Base-by-base conservation (phyloP, 257 asterid genomes). In the Parsonsia alboflavescens region DNA sequence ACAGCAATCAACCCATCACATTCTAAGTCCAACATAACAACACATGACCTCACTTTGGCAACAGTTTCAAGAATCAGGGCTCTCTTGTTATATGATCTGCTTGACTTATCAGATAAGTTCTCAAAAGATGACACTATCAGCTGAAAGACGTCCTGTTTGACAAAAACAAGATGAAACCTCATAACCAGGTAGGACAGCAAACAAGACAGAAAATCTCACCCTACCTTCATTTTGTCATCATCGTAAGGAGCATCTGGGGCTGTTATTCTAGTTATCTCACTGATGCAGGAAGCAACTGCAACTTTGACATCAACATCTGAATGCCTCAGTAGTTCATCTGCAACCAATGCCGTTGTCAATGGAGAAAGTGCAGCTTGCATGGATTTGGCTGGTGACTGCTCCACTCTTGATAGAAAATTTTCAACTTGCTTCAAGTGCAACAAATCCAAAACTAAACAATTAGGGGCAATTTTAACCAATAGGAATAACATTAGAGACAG, bases 201-300 rank as follows among this genome's bases (percentile, higher is more conserved):
- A 30, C 67, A 41, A 71, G 69, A 39, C 19, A 75, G 16, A 22
- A n/a, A 44, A 16, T 9, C 16, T 53, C 49, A 33, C 11, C 10
- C 59, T 82, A 92, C 99, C 97, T 92, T 95, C 99, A 95, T 90
- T 83, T 79, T 83, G 59, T 89, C 96, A 88, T 95, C 98, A 71
- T 89, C 97, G 74, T 91, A 95, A 70, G 99, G 98, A 72, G 98
- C 97, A 44, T 92, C 97, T 11, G 99, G 99, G 19, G 99, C 98
- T 54, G 99, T 95, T 69, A 95, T 95, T 85, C 99, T 88, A 52
- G 96, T 92, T 75, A 95, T 88, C 85, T 95, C 99, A 78, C 99
- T 90, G 75, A 95, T 86, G 85, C 99, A 95, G 77, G 98, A 88
- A 74, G 98, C 96, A 75, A 95, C 93, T 30, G 93, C 96, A 66